A percentile compares a stretch with the other conserved stretches of the same genome.
These are phyloP conservation scores for Cicer judaicum DNA, from an alignment of 306 rosid genomes.

Conservation along the genomic window DNA sequence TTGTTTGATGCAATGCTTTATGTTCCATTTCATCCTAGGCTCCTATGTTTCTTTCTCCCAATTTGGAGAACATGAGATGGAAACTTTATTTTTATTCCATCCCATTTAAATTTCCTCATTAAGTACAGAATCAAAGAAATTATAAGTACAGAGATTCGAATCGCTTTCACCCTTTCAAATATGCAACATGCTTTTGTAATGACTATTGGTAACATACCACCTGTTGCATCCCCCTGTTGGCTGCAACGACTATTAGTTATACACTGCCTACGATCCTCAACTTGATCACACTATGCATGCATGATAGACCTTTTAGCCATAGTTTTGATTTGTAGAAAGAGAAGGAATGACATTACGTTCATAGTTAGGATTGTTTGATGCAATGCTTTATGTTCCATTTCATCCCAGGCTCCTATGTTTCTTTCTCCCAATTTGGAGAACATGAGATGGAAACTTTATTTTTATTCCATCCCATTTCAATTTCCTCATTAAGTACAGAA, in stretches of 20 bases:
- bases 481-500: not conserved
- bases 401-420: too few species aligned
- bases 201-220: slow-evolving; percentile 72
- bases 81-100: not conserved
- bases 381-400: too few species aligned
- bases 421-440: not conserved
- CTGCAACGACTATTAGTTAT: not conserved
- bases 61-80: not conserved
- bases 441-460: not conserved
- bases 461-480: not conserved
- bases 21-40: too few species aligned
- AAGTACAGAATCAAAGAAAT: slow-evolving; percentile 1
- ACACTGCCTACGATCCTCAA: too few species aligned
- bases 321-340: too few species aligned
- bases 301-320: too few species aligned
- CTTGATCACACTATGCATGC: too few species aligned
- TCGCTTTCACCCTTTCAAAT: slow-evolving; percentile 81
- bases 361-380: too few species aligned
- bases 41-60: too few species aligned
- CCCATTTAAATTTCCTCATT: not conserved
- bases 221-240: slow-evolving; percentile 5
- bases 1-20: too few species aligned
- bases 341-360: too few species aligned
- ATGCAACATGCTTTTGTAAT: slow-evolving; percentile 75
- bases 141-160: slow-evolving; percentile 77